phyloP scores from a whole-genome alignment of 768 basidiomycete species.

The Naganishia vishniacii region DNA sequence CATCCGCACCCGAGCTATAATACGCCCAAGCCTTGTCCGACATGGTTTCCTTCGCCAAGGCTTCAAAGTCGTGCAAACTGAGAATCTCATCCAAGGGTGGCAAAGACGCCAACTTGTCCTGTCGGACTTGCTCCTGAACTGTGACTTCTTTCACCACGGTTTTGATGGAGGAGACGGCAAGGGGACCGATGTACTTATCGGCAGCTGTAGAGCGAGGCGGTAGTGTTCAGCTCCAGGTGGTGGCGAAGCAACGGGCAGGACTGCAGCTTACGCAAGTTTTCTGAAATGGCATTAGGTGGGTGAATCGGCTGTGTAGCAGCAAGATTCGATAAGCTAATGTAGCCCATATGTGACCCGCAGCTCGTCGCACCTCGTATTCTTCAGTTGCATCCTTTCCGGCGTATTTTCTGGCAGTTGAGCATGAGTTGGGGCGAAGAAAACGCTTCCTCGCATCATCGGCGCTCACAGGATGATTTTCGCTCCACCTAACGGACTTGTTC shows the following conservation, averaged over 20 bases:
- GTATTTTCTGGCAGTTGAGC: slow-evolving; percentile 53
- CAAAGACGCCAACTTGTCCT: slow-evolving; percentile 60
- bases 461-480: slow-evolving; percentile 64
- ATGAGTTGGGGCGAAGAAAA: not conserved
- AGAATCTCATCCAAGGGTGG: slow-evolving; percentile 66
- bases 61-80: slow-evolving; percentile 78
- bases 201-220: slow-evolving; percentile 14
- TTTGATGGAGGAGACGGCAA: slow-evolving; percentile 58
- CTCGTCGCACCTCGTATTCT: slow-evolving; percentile 29
- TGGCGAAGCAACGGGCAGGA: too few species aligned
- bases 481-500: slow-evolving; percentile 58
- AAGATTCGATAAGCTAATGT: slow-evolving; percentile 57
- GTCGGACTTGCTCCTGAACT: slow-evolving; percentile 62
- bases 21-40: slow-evolving; percentile 72
- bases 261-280: slow-evolving; percentile 39
- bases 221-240: slow-evolving; percentile 19
- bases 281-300: slow-evolving; percentile 69
- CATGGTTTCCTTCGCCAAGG: slow-evolving; percentile 66
- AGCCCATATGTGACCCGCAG: not conserved
- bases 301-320: slow-evolving; percentile 86
- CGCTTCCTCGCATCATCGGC: not conserved
- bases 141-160: slow-evolving; percentile 56
- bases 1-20: slow-evolving; percentile 80
- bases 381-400: slow-evolving; percentile 79
- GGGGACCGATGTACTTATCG: slow-evolving; percentile 66